A percentile compares a stretch with the other conserved stretches of the same genome.
Conservation (phyloP, 176 grass and related monocot species). For the Carex parvula region DNA sequence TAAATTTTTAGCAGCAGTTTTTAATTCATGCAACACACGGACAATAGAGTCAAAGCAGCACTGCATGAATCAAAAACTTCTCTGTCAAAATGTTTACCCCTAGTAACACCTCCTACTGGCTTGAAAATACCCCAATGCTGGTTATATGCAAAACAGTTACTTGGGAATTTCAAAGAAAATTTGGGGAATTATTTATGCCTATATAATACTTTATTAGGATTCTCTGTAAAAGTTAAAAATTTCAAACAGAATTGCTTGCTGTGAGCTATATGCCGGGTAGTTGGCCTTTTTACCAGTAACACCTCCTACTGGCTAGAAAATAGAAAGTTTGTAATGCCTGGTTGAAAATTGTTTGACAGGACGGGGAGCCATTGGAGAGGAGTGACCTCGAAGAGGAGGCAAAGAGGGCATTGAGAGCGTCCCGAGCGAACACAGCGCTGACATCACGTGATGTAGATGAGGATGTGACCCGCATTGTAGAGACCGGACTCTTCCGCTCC, state of each 20-base stretch:
- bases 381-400: constrained; percentile 72
- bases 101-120: too few species aligned
- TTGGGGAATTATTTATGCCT: neutral
- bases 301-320: neutral
- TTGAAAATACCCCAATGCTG: too few species aligned
- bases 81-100: too few species aligned
- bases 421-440: constrained; percentile 82
- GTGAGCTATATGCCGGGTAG: neutral
- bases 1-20: too few species aligned
- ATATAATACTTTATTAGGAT: neutral
- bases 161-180: neutral
- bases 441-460: constrained; percentile 92
- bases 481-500: constrained; percentile 71
- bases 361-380: constrained; percentile 74
- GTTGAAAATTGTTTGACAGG: constrained; percentile 16
- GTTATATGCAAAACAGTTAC: too few species aligned
- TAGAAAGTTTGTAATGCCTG: neutral
- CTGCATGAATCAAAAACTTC: too few species aligned
- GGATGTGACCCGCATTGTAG: constrained; percentile 78
- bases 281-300: neutral
- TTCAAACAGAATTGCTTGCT: neutral
- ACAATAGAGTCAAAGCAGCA: too few species aligned
- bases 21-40: neutral
- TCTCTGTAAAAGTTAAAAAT: neutral
- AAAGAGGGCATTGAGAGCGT: constrained; percentile 49